Evolutionary conservation across 2,329 filamentous ascomycete genomes (phyloP), one percentile per base, ranked within the genome.

Genomic region (Herpotrichia juniperi): DNA sequence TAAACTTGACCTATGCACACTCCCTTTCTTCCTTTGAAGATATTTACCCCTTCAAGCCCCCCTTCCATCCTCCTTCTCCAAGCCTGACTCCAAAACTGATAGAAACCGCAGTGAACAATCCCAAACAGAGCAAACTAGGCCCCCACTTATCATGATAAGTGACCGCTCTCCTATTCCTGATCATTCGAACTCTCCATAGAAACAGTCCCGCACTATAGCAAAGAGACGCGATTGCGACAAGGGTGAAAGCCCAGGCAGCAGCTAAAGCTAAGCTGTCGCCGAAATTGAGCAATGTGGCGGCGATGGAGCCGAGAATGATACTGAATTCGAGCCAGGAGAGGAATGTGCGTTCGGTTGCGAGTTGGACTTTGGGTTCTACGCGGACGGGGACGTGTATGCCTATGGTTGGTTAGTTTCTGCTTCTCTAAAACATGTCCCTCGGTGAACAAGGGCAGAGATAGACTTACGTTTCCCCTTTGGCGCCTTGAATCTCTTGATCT

Each of bases 331-430:
- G 89, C 89, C 94, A 99, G 57, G 91, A 90, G 51, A 99, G 83
- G 77, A 97, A 99, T 1, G 94, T 99, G 59, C 94, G 86, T 76
- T 99, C 94, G 1, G 92, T 93, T 19, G 94, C 94, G 71, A 99
- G 96, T 74, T 92, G 96, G 45, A 99, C 94, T 77, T 99, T 99
- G 28, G 94, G 94, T 75, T 99, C 94, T 28, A 99, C 93, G 43
- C 94, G 87, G 49, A 97, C 88, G 12, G 93, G 93, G 21, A 99
- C 94, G 67, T 97, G 93, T 53, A 99, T 97, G 73, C 90, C 90
- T 74, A 31, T 4, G 19, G 1, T 25, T 0, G 10, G 19, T 40
- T 6, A 22, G 22, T 5, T 30, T n/a, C n/a, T n/a, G n/a, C n/a
- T n/a, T n/a, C n/a, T n/a, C n/a, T 10, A 17, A 30, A 16, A 11